Conservation (phyloP, 179 eudicot genomes). For the Vitellaria paradoxa region DNA sequence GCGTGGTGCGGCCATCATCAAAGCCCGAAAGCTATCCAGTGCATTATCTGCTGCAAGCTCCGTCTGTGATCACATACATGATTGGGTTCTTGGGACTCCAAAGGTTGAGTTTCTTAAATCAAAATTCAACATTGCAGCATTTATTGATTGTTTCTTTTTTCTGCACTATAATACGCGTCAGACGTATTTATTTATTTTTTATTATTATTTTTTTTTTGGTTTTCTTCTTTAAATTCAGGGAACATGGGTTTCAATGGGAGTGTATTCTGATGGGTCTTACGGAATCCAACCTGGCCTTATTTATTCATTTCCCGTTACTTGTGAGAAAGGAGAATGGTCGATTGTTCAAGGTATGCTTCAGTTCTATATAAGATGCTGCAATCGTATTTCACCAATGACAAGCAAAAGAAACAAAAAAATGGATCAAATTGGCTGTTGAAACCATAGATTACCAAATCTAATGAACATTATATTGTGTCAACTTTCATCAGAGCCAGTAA, state of each 20-base stretch:
- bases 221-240: slow-evolving; percentile 37
- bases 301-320: slow-evolving; percentile 89
- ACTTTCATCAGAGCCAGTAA: background rate
- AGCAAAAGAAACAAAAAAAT: background rate
- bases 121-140: background rate
- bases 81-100: slow-evolving; percentile 87
- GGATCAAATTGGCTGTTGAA: background rate
- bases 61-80: slow-evolving; percentile 77
- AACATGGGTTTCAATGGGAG: slow-evolving; percentile 94
- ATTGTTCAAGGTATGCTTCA: slow-evolving; percentile 66
- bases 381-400: background rate
- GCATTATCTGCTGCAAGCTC: slow-evolving; percentile 88
- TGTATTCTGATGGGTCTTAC: slow-evolving; percentile 88
- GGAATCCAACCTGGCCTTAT: slow-evolving; percentile 70
- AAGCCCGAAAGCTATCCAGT: slow-evolving; percentile 69
- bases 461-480: background rate
- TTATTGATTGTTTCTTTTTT: background rate
- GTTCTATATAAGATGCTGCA: background rate
- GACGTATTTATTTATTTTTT: background rate
- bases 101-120: slow-evolving; percentile 33
- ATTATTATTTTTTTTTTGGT: no score
- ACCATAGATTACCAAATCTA: background rate
- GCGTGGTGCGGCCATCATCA: slow-evolving; percentile 65
- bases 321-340: slow-evolving; percentile 81
- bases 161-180: background rate